Evolutionary conservation across 2,329 filamentous ascomycete genomes (phyloP).

Genomic region (Fusarium euwallaceae): DNA sequence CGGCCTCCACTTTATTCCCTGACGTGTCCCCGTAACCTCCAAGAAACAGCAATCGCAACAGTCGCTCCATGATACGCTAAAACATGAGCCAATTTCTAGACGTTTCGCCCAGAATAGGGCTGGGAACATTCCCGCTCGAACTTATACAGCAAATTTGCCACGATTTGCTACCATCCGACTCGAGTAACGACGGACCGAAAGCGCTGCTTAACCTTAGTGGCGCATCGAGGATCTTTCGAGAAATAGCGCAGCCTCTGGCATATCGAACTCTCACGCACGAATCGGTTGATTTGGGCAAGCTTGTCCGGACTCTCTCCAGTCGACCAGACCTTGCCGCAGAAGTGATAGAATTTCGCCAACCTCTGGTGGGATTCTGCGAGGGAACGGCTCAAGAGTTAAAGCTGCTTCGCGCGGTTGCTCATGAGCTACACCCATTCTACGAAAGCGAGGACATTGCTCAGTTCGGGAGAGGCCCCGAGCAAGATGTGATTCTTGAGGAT

Average conservation of each 20-base stretch:
- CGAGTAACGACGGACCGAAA: not conserved
- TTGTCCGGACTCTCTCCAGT: not conserved
- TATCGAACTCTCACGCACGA: not conserved
- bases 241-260: constrained; percentile 7
- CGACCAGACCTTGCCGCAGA: not conserved
- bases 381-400: not conserved
- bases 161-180: not conserved
- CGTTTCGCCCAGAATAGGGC: not conserved
- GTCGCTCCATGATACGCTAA: not conserved
- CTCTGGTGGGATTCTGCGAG: not conserved
- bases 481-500: not conserved
- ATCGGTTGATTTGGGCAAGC: not conserved
- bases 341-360: not conserved
- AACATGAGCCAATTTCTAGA: not conserved
- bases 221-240: not conserved
- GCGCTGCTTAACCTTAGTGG: constrained; percentile 1
- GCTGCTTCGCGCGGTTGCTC: not conserved
- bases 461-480: not conserved
- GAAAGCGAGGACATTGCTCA: not conserved
- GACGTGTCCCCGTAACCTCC: not conserved
- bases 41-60: not conserved
- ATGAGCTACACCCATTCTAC: not conserved
- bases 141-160: not conserved
- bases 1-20: not conserved
- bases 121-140: not conserved